Evolutionary conservation across 2,329 filamentous ascomycete species (phyloP).

Genomic region (Keithomyces neogunnii): DNA sequence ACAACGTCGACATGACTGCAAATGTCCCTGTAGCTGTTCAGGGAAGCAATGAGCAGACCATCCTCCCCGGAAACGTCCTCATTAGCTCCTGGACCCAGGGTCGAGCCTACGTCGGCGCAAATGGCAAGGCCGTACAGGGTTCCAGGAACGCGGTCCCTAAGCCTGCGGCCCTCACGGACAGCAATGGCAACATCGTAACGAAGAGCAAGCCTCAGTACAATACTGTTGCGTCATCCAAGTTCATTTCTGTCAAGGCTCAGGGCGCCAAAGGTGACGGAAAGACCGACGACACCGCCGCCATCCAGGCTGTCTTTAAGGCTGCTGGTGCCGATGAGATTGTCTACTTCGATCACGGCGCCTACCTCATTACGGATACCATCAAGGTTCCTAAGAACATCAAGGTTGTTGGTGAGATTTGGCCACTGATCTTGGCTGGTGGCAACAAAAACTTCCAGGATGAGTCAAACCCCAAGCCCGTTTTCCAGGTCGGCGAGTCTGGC

Average conservation of each 20-base stretch:
- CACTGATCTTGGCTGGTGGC: conserved; percentile 78
- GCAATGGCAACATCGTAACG: conserved; percentile 63
- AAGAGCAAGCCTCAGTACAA: conserved; percentile 87
- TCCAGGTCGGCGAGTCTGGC: conserved; percentile 72
- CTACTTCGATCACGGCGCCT: conserved; percentile 69
- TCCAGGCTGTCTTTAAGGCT: conserved; percentile 69
- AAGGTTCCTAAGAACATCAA: conserved; percentile 70
- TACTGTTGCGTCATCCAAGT: conserved; percentile 53
- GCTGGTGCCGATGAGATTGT: conserved; percentile 56
- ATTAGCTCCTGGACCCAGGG: conserved; percentile 74
- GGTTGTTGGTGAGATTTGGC: conserved; percentile 89
- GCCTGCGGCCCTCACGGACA: conserved; percentile 56
- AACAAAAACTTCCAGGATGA: conserved; percentile 61
- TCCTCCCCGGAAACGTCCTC: conserved; percentile 62
- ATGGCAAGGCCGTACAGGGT: conserved; percentile 50
- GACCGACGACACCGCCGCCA: conserved; percentile 78
- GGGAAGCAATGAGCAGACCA: conserved; percentile 41
- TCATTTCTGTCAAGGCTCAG: conserved; percentile 72
- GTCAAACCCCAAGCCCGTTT: conserved; percentile 70
- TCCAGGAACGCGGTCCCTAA: conserved; percentile 47
- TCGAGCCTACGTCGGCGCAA: conserved; percentile 52
- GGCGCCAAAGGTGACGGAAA: conserved; percentile 83
- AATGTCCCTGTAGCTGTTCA: conserved; percentile 60
- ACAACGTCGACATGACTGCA: conserved; percentile 77
- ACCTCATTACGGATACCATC: conserved; percentile 62